Evolutionary conservation across 257 asterid species (phyloP).

Genomic region (Solanum lycopersicoides): DNA sequence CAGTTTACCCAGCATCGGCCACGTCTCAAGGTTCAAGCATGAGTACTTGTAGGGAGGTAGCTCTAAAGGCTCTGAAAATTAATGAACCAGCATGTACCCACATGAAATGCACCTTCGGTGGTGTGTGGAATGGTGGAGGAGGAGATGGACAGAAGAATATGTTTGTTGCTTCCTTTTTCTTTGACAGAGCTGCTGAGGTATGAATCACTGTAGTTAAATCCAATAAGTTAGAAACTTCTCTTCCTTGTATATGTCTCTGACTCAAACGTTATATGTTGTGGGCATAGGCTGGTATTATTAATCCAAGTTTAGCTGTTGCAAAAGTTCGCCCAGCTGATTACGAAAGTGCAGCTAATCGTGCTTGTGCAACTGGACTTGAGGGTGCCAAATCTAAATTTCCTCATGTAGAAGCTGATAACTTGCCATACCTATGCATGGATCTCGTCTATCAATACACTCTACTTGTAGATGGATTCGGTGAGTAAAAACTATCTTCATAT

Average conservation of each 20-base stretch:
- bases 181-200: slow-evolving; percentile 98
- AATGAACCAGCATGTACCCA: slow-evolving; percentile 77
- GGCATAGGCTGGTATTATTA: slow-evolving; percentile 72
- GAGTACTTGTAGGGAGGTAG: slow-evolving; percentile 55
- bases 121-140: slow-evolving; percentile 98
- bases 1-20: slow-evolving; percentile 45
- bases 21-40: slow-evolving; percentile 65
- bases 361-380: slow-evolving; percentile 58
- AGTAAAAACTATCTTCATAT: slow-evolving; percentile 13
- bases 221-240: neutral
- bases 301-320: slow-evolving; percentile 61
- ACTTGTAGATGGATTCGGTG: slow-evolving; percentile 96
- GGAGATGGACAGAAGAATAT: slow-evolving; percentile 95
- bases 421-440: slow-evolving; percentile 95
- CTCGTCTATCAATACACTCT: slow-evolving; percentile 74
- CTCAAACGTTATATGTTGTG: neutral
- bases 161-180: slow-evolving; percentile 92
- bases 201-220: neutral
- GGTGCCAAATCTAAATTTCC: slow-evolving; percentile 52
- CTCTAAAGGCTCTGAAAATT: slow-evolving; percentile 67
- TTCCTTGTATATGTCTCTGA: neutral
- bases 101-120: slow-evolving; percentile 99
- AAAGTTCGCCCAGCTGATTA: slow-evolving; percentile 75
- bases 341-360: slow-evolving; percentile 77
- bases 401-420: slow-evolving; percentile 53